Evolutionary conservation across 805 yeast genomes (phyloP), one percentile per base, ranked within the genome.

Genomic region (Candida takata): DNA sequence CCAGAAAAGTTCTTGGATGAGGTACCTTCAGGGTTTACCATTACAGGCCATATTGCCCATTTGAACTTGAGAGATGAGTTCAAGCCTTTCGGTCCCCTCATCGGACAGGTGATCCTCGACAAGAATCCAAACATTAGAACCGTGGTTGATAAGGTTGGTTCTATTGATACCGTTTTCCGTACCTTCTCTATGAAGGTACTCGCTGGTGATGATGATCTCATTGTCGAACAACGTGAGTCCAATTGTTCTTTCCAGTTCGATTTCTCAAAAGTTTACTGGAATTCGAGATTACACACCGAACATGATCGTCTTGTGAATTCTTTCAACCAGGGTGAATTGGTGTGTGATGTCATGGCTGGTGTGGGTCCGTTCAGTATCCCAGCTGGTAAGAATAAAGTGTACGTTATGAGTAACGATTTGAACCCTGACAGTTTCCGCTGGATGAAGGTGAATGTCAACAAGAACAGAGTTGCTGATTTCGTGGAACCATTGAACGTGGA

Each of bases 281-380:
- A 92, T 57, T 85, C 97, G 12, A 72, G 98, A 47, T 67, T 92
- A 34, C 90, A 87, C 47, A 84, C 95, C 1, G 99, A 92, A 52
- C 99, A 92, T 58, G 90, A 78, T 31, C 67, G 97, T 40, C 61
- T 92, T 29, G 80, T 92, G 4, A 55, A 61, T 2, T 53, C 61
- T 26, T 81, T 84, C 49, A 49, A 71, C 28, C 66, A 73, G 4
- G 81, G 82, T 8, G 82, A 81, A 40, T 83, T 86, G 6, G 83
- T 94, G 0, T 85, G 86, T 50, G 99, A 92, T 63, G 97, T 87
- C 0, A 84, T 94, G 76, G 97, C 96, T 1, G 99, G 99, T 31
- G 97, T 92, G 2, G 99, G 99, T 0, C 99, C 99, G 5, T 92
- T 94, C 64, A 90, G 95, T 2, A 76, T 92, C 1, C 99, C 99